phyloP scores from a whole-genome alignment of 371 early-diverging fungal species.

The Capniomyces stellatus region DNA sequence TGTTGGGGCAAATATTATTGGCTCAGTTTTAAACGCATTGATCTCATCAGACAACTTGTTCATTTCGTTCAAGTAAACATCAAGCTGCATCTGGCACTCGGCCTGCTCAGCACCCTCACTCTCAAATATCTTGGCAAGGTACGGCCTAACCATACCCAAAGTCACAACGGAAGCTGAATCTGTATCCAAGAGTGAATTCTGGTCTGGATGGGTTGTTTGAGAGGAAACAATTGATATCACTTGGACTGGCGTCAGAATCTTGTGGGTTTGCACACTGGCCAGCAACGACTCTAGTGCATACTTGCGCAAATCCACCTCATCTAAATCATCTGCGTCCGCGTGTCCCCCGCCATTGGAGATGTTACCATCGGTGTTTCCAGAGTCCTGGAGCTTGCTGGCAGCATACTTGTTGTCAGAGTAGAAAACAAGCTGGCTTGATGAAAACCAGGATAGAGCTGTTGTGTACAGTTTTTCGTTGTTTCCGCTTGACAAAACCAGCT shows the following conservation, averaged over 20 bases:
- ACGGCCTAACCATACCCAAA: conserved; percentile 64
- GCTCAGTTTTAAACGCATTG: conserved; percentile 55
- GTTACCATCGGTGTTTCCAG: too few relatives aligned
- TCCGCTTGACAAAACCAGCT: too few relatives aligned
- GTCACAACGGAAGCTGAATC: conserved; percentile 41
- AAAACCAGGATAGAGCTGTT: too few relatives aligned
- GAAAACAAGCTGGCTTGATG: too few relatives aligned
- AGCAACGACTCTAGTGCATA: conserved; percentile 70
- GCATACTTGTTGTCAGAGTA: too few relatives aligned
- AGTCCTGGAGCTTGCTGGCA: too few relatives aligned
- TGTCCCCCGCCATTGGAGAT: conserved; percentile 51
- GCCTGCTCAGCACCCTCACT: conserved; percentile 41
- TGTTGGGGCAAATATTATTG: conserved; percentile 62
- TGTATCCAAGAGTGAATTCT: neutral
- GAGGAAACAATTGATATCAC: conserved; percentile 56
- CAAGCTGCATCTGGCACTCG: conserved; percentile 47
- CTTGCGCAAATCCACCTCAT: conserved; percentile 63
- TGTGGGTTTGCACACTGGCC: conserved; percentile 50
- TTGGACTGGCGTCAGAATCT: conserved; percentile 69
- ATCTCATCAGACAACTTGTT: conserved; percentile 55
- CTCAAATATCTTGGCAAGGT: conserved; percentile 56
- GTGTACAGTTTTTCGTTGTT: too few relatives aligned
- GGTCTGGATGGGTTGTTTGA: neutral
- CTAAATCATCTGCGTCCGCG: conserved; percentile 56
- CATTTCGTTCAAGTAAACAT: conserved; percentile 60